Evolutionary conservation across 2,329 filamentous ascomycete genomes (phyloP), one percentile per base, ranked within the genome.

Genomic region (Ophiostoma ips): DNA sequence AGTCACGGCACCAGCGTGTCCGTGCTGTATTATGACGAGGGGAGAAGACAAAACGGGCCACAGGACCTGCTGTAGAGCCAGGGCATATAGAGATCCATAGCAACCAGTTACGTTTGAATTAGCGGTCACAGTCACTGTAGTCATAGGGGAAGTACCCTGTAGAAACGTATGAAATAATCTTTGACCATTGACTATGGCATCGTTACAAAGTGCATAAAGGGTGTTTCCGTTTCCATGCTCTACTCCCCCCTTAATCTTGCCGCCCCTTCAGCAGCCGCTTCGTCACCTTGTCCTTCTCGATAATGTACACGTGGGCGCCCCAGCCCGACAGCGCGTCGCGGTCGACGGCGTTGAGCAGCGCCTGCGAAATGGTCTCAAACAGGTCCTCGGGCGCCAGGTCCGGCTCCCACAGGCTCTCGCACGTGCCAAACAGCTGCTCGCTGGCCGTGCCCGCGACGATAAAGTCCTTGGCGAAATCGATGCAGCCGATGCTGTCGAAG

Each of bases 281-380:
- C 63, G 92, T 96, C 56, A 98, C 87, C 84, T 96, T 96, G 73
- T 95, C 89, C 79, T 98, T 98, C 76, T 96, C 92, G 67, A 98
- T 94, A 64, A 98, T 94, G 72, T 96, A 98, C 60, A 98, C 92
- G 64, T 98, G 88, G 36, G 92, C 92, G 65, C 92, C 92, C 92
- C 92, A 96, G 57, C 92, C 92, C 35, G 90, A 95, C 56, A 98
- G 75, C 49, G 92, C 92, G 69, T 98, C 92, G 71, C 92, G 79
- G 69, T 98, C 92, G 52, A 96, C 87, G 53, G 92, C 92, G 68
- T 94, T 96, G 59, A 98, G 76, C 53, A 98, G 76, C 48, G 90
- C 82, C 71, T 98, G 92, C 45, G 92, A 96, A 65, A 96, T 87
- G 55, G 92, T 98, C 73, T 98, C 92, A 70, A 98, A 98, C 48